These are phyloP conservation scores for Aspergillaceae sp. DNA, from an alignment of 2,329 filamentous ascomycete genomes.

Conservation along the genomic window DNA sequence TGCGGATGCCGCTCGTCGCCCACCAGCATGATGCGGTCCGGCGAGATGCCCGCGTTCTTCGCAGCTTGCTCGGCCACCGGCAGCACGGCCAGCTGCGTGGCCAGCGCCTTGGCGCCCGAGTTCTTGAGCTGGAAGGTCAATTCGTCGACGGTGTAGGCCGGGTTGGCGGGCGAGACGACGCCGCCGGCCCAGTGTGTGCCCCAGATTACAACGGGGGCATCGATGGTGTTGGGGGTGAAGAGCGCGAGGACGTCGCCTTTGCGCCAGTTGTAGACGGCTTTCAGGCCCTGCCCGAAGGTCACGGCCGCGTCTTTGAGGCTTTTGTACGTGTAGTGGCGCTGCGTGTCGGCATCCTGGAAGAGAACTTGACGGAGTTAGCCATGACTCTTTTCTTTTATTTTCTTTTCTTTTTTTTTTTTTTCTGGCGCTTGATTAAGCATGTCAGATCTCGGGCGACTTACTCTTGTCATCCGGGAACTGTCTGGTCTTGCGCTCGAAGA, in stretches of 20 bases:
- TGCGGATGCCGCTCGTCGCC: slow-evolving; percentile 53
- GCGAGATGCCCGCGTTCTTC: slow-evolving; percentile 57
- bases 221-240: slow-evolving; percentile 79
- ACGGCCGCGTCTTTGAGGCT: slow-evolving; percentile 57
- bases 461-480: slow-evolving; percentile 65
- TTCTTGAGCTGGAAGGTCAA: slow-evolving; percentile 77
- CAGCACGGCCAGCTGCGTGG: slow-evolving; percentile 63
- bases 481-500: slow-evolving; percentile 62
- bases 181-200: slow-evolving; percentile 78
- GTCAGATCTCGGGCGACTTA: slow-evolving; percentile 24
- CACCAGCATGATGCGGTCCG: slow-evolving; percentile 65
- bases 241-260: slow-evolving; percentile 76
- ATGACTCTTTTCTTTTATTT: not conserved
- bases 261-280: slow-evolving; percentile 64
- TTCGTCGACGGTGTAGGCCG: slow-evolving; percentile 75
- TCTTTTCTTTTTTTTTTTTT: no score
- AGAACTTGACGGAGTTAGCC: slow-evolving; percentile 51
- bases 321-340: slow-evolving; percentile 60
- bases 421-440: no score
- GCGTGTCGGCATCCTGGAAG: slow-evolving; percentile 65
- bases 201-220: slow-evolving; percentile 68
- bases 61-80: slow-evolving; percentile 60
- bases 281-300: slow-evolving; percentile 73
- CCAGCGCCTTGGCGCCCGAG: slow-evolving; percentile 62
- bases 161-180: slow-evolving; percentile 75